Evolutionary conservation across 2,329 filamentous ascomycete genomes (phyloP), one percentile per base, ranked within the genome.

Genomic region (Penicillium nordicum): DNA sequence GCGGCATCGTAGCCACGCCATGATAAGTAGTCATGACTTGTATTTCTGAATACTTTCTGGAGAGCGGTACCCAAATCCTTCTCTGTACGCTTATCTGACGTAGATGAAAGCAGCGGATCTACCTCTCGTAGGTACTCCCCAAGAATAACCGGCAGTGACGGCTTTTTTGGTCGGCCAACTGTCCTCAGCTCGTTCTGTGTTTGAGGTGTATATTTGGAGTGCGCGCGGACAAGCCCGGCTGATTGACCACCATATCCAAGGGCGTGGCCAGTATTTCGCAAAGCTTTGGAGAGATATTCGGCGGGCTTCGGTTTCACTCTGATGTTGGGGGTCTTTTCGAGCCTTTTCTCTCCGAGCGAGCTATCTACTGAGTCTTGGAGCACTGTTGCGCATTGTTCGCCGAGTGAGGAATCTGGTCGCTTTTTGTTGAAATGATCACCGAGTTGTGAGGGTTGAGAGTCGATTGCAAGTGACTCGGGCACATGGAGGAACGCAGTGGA

Each of bases 51-150:
- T n/a, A 76, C 67, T 14, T 59, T 55, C 48, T 62, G 57, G 12
- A 78, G 50, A 37, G 65, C 69, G 23, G 57, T 44, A 32, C 72
- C 62, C 18, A 74, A 55, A 11, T 60, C 52, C 9, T 55, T 51
- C 29, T 21, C 23, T n/a, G 36, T 21, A 21, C 16, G 32, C 9
- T 40, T 50, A 23, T 56, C 40, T 25, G 42, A 32, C 23, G 42
- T 53, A 50, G 32, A 51, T 14, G 56, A 57, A 6, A 74, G 30
- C 10, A 69, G 34, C 9, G 73, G 67, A 45, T 75, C 69, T 50
- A 76, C 64, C 49, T 67, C 50, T 49, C 65, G 59, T 48, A 77
- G 69, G 56, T 76, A 78, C 47, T 74, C 70, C 8, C 72, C 72
- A 50, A 76, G 62, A 47, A 75, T 74, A 8, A 64, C 69, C 49